phyloP scores from a whole-genome alignment of 2,329 filamentous ascomycete species.

The Aspergillus sp. region DNA sequence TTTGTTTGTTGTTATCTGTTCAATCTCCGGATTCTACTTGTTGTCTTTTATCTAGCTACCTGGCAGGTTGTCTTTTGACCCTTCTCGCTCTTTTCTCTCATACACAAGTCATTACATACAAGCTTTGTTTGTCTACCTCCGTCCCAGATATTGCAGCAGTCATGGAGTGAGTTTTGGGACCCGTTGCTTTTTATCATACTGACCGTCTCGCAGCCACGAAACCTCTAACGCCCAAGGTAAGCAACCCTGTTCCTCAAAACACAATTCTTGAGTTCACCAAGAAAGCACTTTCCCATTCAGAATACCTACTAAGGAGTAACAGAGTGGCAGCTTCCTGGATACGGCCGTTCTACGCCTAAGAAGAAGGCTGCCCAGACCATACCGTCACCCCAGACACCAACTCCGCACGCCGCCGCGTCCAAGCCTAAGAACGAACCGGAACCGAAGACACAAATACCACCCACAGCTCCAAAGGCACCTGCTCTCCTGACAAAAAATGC shows the following conservation, averaged over 20 bases:
- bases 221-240: conserved; percentile 30
- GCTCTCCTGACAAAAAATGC: not conserved
- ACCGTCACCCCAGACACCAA: not conserved
- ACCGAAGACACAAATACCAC: not conserved
- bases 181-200: not conserved
- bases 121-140: not conserved
- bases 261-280: not conserved
- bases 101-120: not conserved
- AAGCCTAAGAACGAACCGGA: conserved; percentile 13
- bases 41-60: not conserved
- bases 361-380: not conserved
- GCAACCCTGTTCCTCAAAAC: not conserved
- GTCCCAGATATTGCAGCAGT: not conserved
- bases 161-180: conserved; percentile 22
- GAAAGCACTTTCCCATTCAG: not conserved
- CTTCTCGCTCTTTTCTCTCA: not conserved
- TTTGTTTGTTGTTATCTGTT: not conserved
- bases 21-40: not conserved
- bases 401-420: not conserved
- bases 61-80: not conserved
- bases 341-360: conserved; percentile 19
- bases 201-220: conserved; percentile 25
- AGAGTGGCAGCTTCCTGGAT: conserved; percentile 32
- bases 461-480: not conserved
- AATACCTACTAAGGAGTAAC: not conserved